Percentiles rank a stretch among this genome's conserved stretches.
Evolutionary conservation across 345 rosid species (phyloP).

Genomic region (Rhodomyrtus tomentosa): DNA sequence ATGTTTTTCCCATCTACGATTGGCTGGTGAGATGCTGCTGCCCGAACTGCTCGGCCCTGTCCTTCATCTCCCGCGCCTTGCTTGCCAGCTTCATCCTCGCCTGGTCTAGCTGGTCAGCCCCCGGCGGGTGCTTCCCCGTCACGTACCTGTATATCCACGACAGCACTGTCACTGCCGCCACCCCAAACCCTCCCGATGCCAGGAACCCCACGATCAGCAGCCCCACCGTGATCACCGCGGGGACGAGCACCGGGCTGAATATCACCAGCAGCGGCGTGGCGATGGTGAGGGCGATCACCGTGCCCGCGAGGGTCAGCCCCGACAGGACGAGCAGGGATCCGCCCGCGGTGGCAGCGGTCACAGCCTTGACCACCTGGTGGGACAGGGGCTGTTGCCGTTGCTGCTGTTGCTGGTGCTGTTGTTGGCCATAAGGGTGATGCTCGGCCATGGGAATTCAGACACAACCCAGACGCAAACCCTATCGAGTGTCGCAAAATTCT

Average conservation of each 20-base stretch:
- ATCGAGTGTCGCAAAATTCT: background rate
- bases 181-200: slow-evolving; percentile 74
- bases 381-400: slow-evolving; percentile 22
- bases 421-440: background rate
- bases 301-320: slow-evolving; percentile 52
- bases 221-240: slow-evolving; percentile 43
- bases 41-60: slow-evolving; percentile 53
- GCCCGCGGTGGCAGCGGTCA: slow-evolving; percentile 70
- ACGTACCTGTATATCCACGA: slow-evolving; percentile 91
- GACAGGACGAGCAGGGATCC: slow-evolving; percentile 72
- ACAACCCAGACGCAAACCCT: background rate
- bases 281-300: slow-evolving; percentile 62
- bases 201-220: slow-evolving; percentile 52
- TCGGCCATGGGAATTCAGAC: slow-evolving; percentile 30
- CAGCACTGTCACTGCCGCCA: slow-evolving; percentile 60
- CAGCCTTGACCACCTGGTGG: slow-evolving; percentile 66
- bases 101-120: slow-evolving; percentile 52
- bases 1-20: background rate
- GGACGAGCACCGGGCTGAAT: slow-evolving; percentile 82
- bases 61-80: slow-evolving; percentile 72
- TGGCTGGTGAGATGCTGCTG: slow-evolving; percentile 17
- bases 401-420: background rate
- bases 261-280: slow-evolving; percentile 82
- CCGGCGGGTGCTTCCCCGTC: slow-evolving; percentile 59
- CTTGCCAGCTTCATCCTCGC: slow-evolving; percentile 54